Evolutionary conservation across 2,329 filamentous ascomycete species (phyloP).

Genomic region (Endoconidiophora laricicola): DNA sequence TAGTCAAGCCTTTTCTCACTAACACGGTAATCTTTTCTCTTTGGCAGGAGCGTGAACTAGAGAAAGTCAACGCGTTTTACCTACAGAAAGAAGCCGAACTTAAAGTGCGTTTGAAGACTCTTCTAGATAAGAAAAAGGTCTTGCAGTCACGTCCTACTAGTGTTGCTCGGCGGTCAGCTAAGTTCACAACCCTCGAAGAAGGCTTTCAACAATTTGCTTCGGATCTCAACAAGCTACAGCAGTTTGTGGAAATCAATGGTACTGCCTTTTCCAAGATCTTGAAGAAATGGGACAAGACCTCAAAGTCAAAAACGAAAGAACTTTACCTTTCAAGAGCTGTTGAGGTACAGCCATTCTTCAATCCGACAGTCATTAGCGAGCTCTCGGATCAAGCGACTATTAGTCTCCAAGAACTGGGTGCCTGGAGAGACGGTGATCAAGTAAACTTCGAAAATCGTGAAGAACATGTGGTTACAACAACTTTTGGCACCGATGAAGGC

Average conservation of each 20-base stretch:
- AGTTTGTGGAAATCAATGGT: constrained; percentile 96
- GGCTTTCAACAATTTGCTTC: constrained; percentile 95
- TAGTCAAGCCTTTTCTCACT: constrained; percentile 1
- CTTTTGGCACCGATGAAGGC: constrained; percentile 64
- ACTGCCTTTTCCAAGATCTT: constrained; percentile 96
- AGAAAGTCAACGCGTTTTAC: constrained; percentile 97
- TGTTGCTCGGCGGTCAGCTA: constrained; percentile 72
- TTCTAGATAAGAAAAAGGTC: constrained; percentile 88
- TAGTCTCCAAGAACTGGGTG: constrained; percentile 84
- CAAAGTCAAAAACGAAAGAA: constrained; percentile 96
- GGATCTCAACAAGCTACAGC: constrained; percentile 92
- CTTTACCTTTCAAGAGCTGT: constrained; percentile 90
- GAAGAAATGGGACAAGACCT: constrained; percentile 99
- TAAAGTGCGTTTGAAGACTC: constrained; percentile 77
- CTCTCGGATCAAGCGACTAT: constrained; percentile 93
- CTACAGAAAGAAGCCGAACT: constrained; percentile 97
- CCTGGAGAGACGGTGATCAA: constrained; percentile 93
- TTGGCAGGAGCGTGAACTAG: constrained; percentile 77
- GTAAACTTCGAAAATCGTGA: constrained; percentile 55
- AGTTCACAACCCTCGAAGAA: constrained; percentile 88
- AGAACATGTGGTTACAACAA: constrained; percentile 47
- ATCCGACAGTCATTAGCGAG: constrained; percentile 89
- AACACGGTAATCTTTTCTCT: constrained; percentile 23
- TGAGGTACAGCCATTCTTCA: constrained; percentile 96
- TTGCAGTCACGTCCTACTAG: constrained; percentile 60